These are phyloP conservation scores for Erysimum cheiri DNA, from an alignment of 441 rosid species.

Conservation along the genomic window DNA sequence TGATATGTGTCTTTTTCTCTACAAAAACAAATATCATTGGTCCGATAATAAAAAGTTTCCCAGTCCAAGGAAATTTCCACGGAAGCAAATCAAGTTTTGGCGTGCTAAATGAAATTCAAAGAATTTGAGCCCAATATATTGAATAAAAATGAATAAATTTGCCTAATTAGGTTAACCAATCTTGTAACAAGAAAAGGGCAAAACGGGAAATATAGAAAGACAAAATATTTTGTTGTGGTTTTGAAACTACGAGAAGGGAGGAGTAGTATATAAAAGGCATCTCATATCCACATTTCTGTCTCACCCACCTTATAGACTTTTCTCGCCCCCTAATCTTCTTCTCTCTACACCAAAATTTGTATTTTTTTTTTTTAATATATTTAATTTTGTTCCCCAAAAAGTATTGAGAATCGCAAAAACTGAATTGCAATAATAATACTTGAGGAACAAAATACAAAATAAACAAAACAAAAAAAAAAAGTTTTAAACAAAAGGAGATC, in stretches of 20 bases:
- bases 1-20: slow-evolving; percentile 38
- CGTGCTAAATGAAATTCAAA: slow-evolving; percentile 31
- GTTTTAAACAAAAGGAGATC: slow-evolving; percentile 40
- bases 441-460: not conserved
- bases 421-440: not conserved
- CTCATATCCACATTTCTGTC: slow-evolving; percentile 39
- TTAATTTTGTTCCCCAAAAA: not conserved
- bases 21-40: not conserved
- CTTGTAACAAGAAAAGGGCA: slow-evolving; percentile 48
- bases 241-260: slow-evolving; percentile 25
- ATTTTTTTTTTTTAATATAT: slow-evolving; percentile 14
- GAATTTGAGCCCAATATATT: slow-evolving; percentile 3
- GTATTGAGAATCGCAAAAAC: slow-evolving; percentile 25
- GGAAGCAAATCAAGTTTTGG: slow-evolving; percentile 39
- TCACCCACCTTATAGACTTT: slow-evolving; percentile 35
- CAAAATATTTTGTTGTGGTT: slow-evolving; percentile 15
- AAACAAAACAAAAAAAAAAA: not conserved
- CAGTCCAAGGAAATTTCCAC: slow-evolving; percentile 22
- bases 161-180: slow-evolving; percentile 47
- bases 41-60: slow-evolving; percentile 1
- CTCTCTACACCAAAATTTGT: not conserved
- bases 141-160: slow-evolving; percentile 7
- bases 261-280: slow-evolving; percentile 19
- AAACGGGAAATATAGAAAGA: not conserved
- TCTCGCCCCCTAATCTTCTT: not conserved